These are phyloP conservation scores for Lyophyllum decastes DNA, from an alignment of 768 basidiomycete species.

Conservation along the genomic window DNA sequence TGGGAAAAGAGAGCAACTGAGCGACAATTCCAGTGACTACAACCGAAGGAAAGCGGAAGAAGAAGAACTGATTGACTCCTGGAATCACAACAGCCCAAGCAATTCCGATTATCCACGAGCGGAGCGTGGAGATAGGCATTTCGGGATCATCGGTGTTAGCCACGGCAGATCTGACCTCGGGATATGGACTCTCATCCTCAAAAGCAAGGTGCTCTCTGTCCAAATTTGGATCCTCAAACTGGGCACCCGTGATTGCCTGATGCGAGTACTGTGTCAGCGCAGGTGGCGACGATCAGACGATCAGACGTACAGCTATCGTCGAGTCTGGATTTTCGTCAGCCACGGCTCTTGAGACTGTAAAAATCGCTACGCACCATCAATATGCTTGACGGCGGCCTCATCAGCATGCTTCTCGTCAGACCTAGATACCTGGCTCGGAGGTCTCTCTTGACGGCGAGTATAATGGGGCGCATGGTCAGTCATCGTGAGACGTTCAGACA, in stretches of 20 bases:
- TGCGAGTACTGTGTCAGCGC: not conserved
- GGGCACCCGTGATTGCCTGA: slow-evolving; percentile 34
- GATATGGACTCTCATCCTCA: slow-evolving; percentile 65
- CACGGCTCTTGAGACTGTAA: not conserved
- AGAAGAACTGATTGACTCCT: slow-evolving; percentile 54
- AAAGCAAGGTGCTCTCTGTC: slow-evolving; percentile 37
- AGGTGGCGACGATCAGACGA: not conserved
- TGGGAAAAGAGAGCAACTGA: slow-evolving; percentile 69
- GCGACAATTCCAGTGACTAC: slow-evolving; percentile 54
- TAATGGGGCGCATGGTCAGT: slow-evolving; percentile 26
- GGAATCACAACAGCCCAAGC: slow-evolving; percentile 57
- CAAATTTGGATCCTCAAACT: slow-evolving; percentile 47
- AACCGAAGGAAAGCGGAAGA: slow-evolving; percentile 52
- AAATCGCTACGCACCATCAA: slow-evolving; percentile 26
- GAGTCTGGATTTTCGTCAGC: slow-evolving; percentile 18
- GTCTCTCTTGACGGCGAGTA: slow-evolving; percentile 21
- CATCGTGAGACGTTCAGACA: slow-evolving; percentile 18
- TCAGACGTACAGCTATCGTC: slow-evolving; percentile 29
- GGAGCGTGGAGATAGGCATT: slow-evolving; percentile 55
- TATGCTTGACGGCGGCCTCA: slow-evolving; percentile 16
- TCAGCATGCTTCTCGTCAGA: slow-evolving; percentile 26
- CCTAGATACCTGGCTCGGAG: slow-evolving; percentile 13
- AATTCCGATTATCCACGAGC: slow-evolving; percentile 54
- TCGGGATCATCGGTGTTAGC: slow-evolving; percentile 63
- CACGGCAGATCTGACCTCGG: slow-evolving; percentile 74